phyloP scores from a whole-genome alignment of 1,139 yeast species.

The Debaryomycetaceae sp. region DNA sequence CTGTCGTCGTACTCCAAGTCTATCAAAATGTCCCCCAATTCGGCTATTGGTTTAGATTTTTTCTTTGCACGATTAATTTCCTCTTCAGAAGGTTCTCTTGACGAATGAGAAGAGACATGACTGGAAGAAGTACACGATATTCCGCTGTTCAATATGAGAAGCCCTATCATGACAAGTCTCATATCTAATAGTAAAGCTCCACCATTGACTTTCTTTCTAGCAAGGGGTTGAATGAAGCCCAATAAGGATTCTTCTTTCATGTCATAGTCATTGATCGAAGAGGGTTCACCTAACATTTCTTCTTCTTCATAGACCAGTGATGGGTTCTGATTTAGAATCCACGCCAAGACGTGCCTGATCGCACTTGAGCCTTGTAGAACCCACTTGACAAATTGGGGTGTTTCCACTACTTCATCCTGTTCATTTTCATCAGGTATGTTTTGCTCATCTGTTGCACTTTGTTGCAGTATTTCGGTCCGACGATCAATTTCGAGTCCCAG shows the following conservation, averaged over 20 bases:
- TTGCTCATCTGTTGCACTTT: conserved; percentile 10
- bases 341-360: conserved; percentile 56
- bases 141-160: conserved; percentile 25
- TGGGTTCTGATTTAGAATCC: conserved; percentile 50
- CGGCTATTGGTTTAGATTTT: conserved; percentile 26
- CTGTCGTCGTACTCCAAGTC: conserved; percentile 63
- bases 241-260: conserved; percentile 51
- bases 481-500: conserved; percentile 65
- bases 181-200: conserved; percentile 54
- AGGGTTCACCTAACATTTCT: conserved; percentile 17
- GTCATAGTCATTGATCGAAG: conserved; percentile 42
- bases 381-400: conserved; percentile 51
- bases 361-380: conserved; percentile 63
- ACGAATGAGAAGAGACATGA: conserved; percentile 5
- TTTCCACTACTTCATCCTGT: conserved; percentile 20
- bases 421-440: conserved; percentile 2
- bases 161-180: conserved; percentile 32
- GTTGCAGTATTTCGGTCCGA: conserved; percentile 48
- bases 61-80: conserved; percentile 18
- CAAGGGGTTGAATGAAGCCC: conserved; percentile 60
- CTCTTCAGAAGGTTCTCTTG: conserved; percentile 8
- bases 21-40: conserved; percentile 50
- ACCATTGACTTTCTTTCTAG: conserved; percentile 54
- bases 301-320: conserved; percentile 22
- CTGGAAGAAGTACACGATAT: conserved; percentile 16